phyloP scores from a whole-genome alignment of 208 protist genomes.

The Leishmania guyanensis region DNA sequence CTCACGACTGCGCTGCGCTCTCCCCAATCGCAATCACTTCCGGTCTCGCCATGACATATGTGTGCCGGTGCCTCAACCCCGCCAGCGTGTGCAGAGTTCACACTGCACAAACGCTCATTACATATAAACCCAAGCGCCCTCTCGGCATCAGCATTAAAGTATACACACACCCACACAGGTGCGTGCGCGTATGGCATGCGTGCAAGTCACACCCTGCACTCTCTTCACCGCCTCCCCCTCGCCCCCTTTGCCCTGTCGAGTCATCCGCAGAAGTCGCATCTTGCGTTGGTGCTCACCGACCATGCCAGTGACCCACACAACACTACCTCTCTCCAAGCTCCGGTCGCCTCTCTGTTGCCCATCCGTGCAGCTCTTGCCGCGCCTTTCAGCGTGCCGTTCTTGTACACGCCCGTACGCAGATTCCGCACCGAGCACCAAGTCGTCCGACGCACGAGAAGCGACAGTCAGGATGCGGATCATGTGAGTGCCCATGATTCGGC shows the following conservation, averaged over 20 bases:
- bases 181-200: not conserved
- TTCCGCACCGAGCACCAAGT: not conserved
- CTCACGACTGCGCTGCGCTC: not conserved
- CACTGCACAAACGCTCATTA: not conserved
- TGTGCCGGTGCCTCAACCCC: not conserved
- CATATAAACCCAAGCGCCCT: not conserved
- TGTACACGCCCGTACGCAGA: constrained; percentile 1
- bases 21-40: not conserved
- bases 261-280: not conserved
- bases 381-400: not conserved
- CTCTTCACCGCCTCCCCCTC: not conserved
- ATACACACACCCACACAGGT: not conserved
- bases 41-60: not conserved
- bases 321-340: not conserved
- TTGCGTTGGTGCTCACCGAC: not conserved
- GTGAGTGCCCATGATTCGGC: not conserved
- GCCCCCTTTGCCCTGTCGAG: not conserved
- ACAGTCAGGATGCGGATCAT: not conserved
- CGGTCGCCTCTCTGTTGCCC: not conserved
- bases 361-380: not conserved
- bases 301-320: not conserved
- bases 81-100: not conserved
- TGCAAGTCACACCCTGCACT: not conserved
- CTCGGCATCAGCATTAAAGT: no score
- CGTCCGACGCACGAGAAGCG: not conserved